Evolutionary conservation across 305 asterid species (phyloP), one percentile per base, ranked within the genome.

Genomic region (Fraxinus ornus): DNA sequence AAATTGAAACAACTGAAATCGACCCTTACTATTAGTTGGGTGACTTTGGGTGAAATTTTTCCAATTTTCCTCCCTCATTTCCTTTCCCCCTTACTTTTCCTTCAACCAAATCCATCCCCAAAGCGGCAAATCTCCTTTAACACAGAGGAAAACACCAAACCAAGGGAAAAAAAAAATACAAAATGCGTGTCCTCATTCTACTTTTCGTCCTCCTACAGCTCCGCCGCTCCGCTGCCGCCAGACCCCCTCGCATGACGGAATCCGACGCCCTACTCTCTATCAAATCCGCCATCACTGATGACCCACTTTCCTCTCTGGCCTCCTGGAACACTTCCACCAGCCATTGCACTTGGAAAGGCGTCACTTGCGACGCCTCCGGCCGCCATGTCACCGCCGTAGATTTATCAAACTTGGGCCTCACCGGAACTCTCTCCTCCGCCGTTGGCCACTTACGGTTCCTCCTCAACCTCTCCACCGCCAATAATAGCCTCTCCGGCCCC

Each of bases 281-380:
- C 1, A 85, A 82, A 82, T 72, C 88, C 33, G 78, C 88, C 79
- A 78, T 85, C 82, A 64, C 85, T 44, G 84, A 78, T 10, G 88
- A 85, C 81, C 88, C 88, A 3, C 77, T 66, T 4, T 71, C 81
- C 4, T 70, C 84, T 15, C 78, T 85, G n/a, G 62, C 72, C 33
- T 82, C 86, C 13, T 91, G 93, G 95, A 88, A 88, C 78, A 57
- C 88, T 77, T 87, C 89, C 60, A 90, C 87, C 84, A 21, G 71
- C 32, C 81, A 89, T 10, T 91, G 95, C 80, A 79, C 85, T 6
- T 91, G 95, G 94, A 55, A 28, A 19, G 93, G 94, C 36, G 85
- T 91, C 83, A 83, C 79, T 1, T 91, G 95, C 83, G 90, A 90
- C 37, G 44, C 83, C 21, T 81, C 86, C 77, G 57, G 78, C 24